phyloP scores from a whole-genome alignment of 768 basidiomycete genomes.

The Kwoniella dendrophila region DNA sequence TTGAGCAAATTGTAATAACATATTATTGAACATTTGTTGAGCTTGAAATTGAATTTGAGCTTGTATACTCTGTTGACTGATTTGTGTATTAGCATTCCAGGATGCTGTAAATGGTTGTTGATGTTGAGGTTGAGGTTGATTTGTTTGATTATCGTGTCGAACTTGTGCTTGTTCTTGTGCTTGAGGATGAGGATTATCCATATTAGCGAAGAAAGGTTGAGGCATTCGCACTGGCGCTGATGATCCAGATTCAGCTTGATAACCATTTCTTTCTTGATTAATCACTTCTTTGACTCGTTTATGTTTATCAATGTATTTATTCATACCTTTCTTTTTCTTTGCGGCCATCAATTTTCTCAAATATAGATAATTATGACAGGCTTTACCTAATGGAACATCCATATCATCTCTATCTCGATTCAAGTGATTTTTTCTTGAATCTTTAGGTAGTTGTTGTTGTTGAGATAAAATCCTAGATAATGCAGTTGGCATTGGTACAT shows the following conservation, averaged over 20 bases:
- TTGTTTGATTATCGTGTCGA: not conserved
- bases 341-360: conserved; percentile 17
- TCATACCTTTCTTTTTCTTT: conserved; percentile 4
- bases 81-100: too few relatives aligned
- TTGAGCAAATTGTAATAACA: conserved; percentile 3
- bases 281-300: not conserved
- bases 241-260: not conserved
- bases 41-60: not conserved
- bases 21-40: not conserved
- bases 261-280: not conserved
- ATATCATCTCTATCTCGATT: not conserved
- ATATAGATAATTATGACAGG: conserved; percentile 37
- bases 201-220: not conserved
- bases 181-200: not conserved
- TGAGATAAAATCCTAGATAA: not conserved
- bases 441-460: not conserved
- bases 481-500: conserved; percentile 23
- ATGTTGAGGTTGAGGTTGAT: not conserved
- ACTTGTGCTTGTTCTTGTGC: not conserved
- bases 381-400: conserved; percentile 31
- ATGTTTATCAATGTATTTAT: not conserved
- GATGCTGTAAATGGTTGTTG: not conserved
- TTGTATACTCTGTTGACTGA: not conserved
- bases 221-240: not conserved
- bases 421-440: not conserved